Base-by-base conservation (phyloP, 2,329 filamentous ascomycete species). In the Davidsoniella eucalypti region DNA sequence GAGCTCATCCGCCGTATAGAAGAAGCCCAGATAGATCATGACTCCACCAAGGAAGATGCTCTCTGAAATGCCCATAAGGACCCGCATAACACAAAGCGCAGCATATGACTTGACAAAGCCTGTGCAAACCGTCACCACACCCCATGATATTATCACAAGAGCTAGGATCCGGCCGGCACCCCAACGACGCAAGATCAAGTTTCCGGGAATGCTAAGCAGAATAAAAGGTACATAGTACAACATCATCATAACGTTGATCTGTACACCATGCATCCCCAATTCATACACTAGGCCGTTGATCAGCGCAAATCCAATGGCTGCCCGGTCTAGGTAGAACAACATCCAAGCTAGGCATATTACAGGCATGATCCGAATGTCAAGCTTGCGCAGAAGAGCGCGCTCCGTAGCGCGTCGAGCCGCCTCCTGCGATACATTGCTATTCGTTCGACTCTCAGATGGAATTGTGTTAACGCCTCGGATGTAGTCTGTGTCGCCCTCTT, bases 211-310 rank as follows among this genome's bases (percentile, higher is more conserved):
- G 41, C 57, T 58, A 26, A 59, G 52, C 1, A 59, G 6, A 18
- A 58, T 51, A n/a, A 56, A 58, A 12, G 55, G 53, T 0, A 58
- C 47, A 46, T 55, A 59, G 44, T 58, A 58, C 37, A 58, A 43
- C 2, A 57, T 54, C 17, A 58, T 51, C 10, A 57, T 54, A 10
- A 51, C 54, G 29, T 59, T 74, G 60, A 82, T 84, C 58, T 84
- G 75, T 50, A 69, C 64, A 52, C 79, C 73, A 4, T 64, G 72
- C 55, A 85, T 75, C 42, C 65, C 59, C 2, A 82, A 60, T 57
- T 79, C 74, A 1, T 64, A 56, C 56, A 81, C 74, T 12, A 85
- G 67, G 0, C 75, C 73, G 47, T 80, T 69, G 7, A 84, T 58
- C 45, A 54, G 52, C 9, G 55, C 55, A 46, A 56, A 54, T 3